A percentile compares a stretch with the other conserved stretches of the same genome.
Conservation (phyloP, 371 early-diverging fungal species). For the Zopfochytrium polystomum region DNA sequence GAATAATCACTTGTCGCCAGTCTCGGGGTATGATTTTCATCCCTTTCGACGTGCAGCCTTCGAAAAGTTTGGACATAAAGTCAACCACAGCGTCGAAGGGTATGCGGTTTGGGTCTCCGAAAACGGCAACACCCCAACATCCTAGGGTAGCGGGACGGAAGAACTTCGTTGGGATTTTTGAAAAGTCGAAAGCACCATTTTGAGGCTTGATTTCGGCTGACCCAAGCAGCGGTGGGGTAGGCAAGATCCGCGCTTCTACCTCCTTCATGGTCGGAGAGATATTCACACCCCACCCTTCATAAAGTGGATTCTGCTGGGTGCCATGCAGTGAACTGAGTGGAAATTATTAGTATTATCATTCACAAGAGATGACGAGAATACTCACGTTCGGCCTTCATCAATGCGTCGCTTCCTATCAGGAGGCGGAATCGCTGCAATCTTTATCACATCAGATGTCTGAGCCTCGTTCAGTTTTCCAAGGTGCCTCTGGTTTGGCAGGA, state of each 20-base stretch:
- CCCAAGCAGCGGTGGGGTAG: constrained; percentile 49
- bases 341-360: not conserved
- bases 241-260: constrained; percentile 66
- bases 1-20: constrained; percentile 53
- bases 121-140: constrained; percentile 67
- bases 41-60: constrained; percentile 36
- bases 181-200: constrained; percentile 48
- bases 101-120: constrained; percentile 17
- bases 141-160: constrained; percentile 60
- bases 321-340: not conserved
- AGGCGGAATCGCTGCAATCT: constrained; percentile 28
- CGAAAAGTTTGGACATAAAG: constrained; percentile 24
- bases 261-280: constrained; percentile 51
- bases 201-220: constrained; percentile 15
- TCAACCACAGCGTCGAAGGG: constrained; percentile 5
- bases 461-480: constrained; percentile 30
- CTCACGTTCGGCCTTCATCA: constrained; percentile 10
- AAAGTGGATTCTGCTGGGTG: not conserved
- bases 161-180: constrained; percentile 49
- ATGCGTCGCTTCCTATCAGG: constrained; percentile 15
- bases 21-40: constrained; percentile 43
- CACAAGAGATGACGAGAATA: constrained; percentile 1
- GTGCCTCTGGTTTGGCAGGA: constrained; percentile 27
- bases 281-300: constrained; percentile 19
- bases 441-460: constrained; percentile 30